Conservation (phyloP, 768 basidiomycete species). For the Psilocybe cubensis region DNA sequence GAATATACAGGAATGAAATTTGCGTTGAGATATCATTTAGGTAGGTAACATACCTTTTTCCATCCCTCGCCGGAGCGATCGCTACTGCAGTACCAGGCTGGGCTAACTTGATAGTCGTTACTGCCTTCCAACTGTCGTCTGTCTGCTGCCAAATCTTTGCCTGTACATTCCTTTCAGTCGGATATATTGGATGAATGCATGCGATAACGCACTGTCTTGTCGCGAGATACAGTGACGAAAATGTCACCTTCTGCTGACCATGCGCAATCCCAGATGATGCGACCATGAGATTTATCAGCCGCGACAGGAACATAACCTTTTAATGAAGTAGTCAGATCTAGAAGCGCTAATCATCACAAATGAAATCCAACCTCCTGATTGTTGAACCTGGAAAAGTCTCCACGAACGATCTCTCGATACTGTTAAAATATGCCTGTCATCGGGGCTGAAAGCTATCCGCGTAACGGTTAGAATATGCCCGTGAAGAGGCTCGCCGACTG, state of each 20-base stretch:
- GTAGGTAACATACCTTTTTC: conserved; percentile 42
- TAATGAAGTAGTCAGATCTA: background rate
- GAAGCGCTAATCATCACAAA: background rate
- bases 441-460: conserved; percentile 84
- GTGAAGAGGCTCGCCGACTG: conserved; percentile 68
- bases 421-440: conserved; percentile 78
- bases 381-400: conserved; percentile 69
- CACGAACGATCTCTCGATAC: conserved; percentile 94
- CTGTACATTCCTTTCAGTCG: conserved; percentile 38
- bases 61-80: conserved; percentile 45
- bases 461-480: conserved; percentile 94
- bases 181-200: background rate
- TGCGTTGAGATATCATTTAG: background rate
- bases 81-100: conserved; percentile 84
- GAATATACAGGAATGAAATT: conserved; percentile 1
- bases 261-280: conserved; percentile 96
- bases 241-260: conserved; percentile 79
- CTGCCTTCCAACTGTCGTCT: conserved; percentile 54
- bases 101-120: conserved; percentile 65
- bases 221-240: conserved; percentile 94
- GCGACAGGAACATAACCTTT: conserved; percentile 65
- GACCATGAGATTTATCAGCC: conserved; percentile 81
- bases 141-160: conserved; percentile 79
- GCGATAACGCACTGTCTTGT: conserved; percentile 74
- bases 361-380: conserved; percentile 40